Evolutionary conservation across 768 basidiomycete species (phyloP).

Genomic region (Boletus sp.): DNA sequence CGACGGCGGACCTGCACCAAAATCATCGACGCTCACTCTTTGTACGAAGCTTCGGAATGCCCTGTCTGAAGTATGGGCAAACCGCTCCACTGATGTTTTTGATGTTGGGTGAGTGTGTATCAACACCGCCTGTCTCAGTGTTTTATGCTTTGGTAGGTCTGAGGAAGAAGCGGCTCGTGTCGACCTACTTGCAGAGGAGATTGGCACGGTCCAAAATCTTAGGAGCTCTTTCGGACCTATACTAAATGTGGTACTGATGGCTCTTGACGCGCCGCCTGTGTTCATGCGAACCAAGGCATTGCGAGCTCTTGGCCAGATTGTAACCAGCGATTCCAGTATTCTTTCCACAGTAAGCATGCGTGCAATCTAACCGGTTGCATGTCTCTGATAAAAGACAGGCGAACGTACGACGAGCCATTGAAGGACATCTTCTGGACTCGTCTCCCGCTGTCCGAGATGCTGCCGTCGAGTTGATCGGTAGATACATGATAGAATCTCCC

Average conservation of each 20-base stretch:
- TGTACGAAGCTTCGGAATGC: conserved; percentile 60
- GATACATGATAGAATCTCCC: conserved; percentile 88
- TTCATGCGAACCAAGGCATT: conserved; percentile 95
- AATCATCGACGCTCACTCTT: conserved; percentile 34
- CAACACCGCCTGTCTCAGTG: not conserved
- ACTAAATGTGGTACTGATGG: conserved; percentile 70
- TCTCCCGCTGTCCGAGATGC: conserved; percentile 96
- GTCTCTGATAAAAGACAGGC: conserved; percentile 39
- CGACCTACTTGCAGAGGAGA: conserved; percentile 69
- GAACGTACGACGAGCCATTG: conserved; percentile 82
- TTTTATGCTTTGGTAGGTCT: conserved; percentile 41
- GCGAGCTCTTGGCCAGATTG: conserved; percentile 83
- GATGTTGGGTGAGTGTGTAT: conserved; percentile 63
- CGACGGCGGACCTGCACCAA: conserved; percentile 27
- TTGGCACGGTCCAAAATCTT: conserved; percentile 74
- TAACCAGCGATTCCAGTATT: conserved; percentile 84
- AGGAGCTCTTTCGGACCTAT: conserved; percentile 83
- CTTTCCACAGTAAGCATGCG: conserved; percentile 60
- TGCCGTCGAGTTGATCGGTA: conserved; percentile 96
- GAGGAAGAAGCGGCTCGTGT: conserved; percentile 69
- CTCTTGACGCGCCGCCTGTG: conserved; percentile 83
- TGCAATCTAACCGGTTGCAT: not conserved
- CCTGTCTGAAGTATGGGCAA: conserved; percentile 73
- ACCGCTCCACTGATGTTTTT: conserved; percentile 68
- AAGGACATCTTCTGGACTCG: conserved; percentile 84